Percentiles rank a stretch among this genome's conserved stretches.
phyloP scores from a whole-genome alignment of 768 basidiomycete species.

The Lyophyllum semitale region DNA sequence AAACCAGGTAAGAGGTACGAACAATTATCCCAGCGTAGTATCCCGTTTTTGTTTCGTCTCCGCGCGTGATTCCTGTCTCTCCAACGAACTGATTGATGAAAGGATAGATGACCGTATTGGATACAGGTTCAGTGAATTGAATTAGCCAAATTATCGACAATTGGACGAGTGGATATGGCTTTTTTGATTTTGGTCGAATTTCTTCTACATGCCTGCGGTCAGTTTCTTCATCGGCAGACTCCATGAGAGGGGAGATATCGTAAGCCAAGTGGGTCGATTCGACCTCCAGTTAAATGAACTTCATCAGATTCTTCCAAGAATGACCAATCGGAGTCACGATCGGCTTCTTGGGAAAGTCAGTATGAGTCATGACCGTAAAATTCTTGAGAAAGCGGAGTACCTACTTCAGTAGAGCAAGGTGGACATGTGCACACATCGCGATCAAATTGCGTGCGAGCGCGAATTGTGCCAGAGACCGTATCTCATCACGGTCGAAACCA shows the following conservation, averaged over 20 bases:
- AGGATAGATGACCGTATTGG: conserved; percentile 40
- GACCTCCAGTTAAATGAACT: too few species aligned
- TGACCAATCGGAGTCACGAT: too few species aligned
- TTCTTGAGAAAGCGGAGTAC: too few species aligned
- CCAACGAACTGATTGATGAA: conserved; percentile 46
- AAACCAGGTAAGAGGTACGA: conserved; percentile 3
- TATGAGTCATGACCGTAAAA: too few species aligned
- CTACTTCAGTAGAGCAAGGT: too few species aligned
- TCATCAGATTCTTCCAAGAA: too few species aligned
- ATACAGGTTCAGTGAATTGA: conserved; percentile 30
- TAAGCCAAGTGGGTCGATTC: background rate
- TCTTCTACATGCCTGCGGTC: background rate
- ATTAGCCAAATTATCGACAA: conserved; percentile 33
- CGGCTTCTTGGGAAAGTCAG: too few species aligned
- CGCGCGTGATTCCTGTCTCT: conserved; percentile 41
- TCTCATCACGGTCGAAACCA: too few species aligned
- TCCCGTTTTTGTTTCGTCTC: conserved; percentile 43
- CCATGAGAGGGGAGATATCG: background rate
- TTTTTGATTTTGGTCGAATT: background rate
- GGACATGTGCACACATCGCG: too few species aligned
- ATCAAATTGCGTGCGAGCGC: too few species aligned
- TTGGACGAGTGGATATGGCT: conserved; percentile 36
- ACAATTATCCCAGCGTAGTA: conserved; percentile 53
- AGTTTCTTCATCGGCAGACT: background rate
- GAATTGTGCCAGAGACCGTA: too few species aligned